Evolutionary conservation across 2,329 filamentous ascomycete genomes (phyloP).

Genomic region (Annulohypoxylon truncatum): DNA sequence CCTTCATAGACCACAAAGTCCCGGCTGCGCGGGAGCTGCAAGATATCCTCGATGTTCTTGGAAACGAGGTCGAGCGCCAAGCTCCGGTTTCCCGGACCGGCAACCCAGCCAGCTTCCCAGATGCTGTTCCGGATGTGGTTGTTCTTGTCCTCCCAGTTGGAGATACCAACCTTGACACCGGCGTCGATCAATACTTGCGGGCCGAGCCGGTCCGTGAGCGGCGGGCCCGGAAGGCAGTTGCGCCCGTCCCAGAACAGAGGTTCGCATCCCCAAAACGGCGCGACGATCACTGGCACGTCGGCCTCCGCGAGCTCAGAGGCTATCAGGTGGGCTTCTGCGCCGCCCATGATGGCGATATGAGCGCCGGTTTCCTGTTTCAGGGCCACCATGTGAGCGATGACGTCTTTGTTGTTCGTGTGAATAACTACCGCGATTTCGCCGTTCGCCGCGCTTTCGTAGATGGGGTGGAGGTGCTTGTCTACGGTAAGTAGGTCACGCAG

Average conservation of each 20-base stretch:
- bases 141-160: constrained; percentile 39
- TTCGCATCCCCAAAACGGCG: constrained; percentile 41
- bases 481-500: constrained; percentile 33
- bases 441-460: constrained; percentile 33
- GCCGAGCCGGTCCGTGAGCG: constrained; percentile 31
- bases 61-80: constrained; percentile 50
- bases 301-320: constrained; percentile 31
- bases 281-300: constrained; percentile 32
- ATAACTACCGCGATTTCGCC: constrained; percentile 35
- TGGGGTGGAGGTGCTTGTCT: constrained; percentile 32
- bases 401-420: constrained; percentile 41
- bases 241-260: constrained; percentile 38
- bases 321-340: constrained; percentile 35
- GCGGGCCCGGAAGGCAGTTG: constrained; percentile 37
- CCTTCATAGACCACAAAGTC: constrained; percentile 54
- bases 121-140: constrained; percentile 40
- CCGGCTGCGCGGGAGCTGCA: constrained; percentile 45
- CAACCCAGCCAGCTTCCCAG: constrained; percentile 39
- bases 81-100: constrained; percentile 34
- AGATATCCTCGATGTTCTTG: constrained; percentile 51
- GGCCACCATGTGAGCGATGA: constrained; percentile 38
- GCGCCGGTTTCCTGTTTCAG: constrained; percentile 37
- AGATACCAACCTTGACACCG: constrained; percentile 37
- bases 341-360: constrained; percentile 39
- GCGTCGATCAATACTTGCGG: constrained; percentile 36